Base-by-base conservation (phyloP, 805 yeast species). In the Barnettozyma pratensis region DNA sequence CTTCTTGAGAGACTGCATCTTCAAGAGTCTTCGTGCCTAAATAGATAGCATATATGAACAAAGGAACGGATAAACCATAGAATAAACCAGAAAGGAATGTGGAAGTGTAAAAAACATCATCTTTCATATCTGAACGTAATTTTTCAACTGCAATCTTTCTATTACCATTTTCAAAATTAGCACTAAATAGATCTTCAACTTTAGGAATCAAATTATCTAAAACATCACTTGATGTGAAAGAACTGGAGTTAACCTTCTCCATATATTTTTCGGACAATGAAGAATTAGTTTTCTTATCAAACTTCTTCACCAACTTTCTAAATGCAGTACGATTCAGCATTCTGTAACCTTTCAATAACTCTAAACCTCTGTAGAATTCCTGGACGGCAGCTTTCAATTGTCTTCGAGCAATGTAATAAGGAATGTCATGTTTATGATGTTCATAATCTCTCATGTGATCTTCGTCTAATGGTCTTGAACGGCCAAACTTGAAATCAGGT, bases 221-320 rank as follows among this genome's bases (percentile, higher is more conserved):
- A 7, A 78, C 74, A 48, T 80, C 87, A 53, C 87, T 80, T 6
- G 80, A 72, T 31, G 77, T 74, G 61, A 86, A 83, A 56, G 80
- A 74, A n/a, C 81, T 64, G 4, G 61, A 55, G 52, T 82, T 81
- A 6, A 87, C 75, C 46, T 76, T 78, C 25, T 71, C 72, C 80
- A 83, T 74, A 60, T 80, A 88, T 3, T 62, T 52, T 0, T 68
- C 63, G 10, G 79, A 70, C 4, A 75, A 55, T 1, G 69, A 56
- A 8, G 78, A 69, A 10, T 70, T 62, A 3, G 83, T 74, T 5
- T 83, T 74, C 60, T 94, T 94, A 66, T 94, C 99, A 62, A 80
- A 91, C 64, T 94, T 94, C 62, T 94, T 94, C 50, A 89, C 74
- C 59, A 94, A 82, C 60, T 94, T 94, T 45, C 96, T 77, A 59